These are phyloP conservation scores for Diaporthe helianthi DNA, from an alignment of 2,329 filamentous ascomycete genomes.

Conservation along the genomic window DNA sequence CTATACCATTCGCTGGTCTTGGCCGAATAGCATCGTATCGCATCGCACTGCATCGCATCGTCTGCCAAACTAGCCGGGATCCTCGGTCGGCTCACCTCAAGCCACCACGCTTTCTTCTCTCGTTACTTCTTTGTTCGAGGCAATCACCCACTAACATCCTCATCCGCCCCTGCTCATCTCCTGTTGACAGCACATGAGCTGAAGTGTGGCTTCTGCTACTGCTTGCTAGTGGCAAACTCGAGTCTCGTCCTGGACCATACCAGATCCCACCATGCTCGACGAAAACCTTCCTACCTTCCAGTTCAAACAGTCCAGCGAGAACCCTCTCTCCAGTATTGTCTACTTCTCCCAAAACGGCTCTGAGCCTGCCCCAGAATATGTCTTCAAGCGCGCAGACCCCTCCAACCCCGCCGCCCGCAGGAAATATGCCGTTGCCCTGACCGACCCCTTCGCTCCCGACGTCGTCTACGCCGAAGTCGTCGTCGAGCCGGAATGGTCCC, in stretches of 20 bases:
- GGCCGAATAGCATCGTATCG: background rate
- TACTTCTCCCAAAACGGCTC: constrained; percentile 76
- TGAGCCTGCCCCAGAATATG: constrained; percentile 80
- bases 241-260: background rate
- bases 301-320: constrained; percentile 59
- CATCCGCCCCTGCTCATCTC: background rate
- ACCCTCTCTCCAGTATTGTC: constrained; percentile 62
- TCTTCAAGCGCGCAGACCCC: constrained; percentile 79
- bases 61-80: background rate
- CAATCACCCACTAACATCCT: background rate
- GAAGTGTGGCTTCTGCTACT: background rate
- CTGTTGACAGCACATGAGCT: constrained; percentile 14
- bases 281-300: constrained; percentile 85
- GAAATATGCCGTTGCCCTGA: constrained; percentile 85
- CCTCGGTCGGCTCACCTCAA: background rate
- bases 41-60: background rate
- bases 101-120: background rate
- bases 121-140: constrained; percentile 13
- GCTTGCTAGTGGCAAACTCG: constrained; percentile 11
- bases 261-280: constrained; percentile 74
- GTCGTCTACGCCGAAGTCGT: constrained; percentile 89
- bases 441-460: constrained; percentile 80
- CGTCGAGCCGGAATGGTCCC: constrained; percentile 84
- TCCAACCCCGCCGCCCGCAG: constrained; percentile 72
- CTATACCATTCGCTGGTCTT: background rate